phyloP scores from a whole-genome alignment of 345 rosid genomes.

The Hibiscus tridactylites region DNA sequence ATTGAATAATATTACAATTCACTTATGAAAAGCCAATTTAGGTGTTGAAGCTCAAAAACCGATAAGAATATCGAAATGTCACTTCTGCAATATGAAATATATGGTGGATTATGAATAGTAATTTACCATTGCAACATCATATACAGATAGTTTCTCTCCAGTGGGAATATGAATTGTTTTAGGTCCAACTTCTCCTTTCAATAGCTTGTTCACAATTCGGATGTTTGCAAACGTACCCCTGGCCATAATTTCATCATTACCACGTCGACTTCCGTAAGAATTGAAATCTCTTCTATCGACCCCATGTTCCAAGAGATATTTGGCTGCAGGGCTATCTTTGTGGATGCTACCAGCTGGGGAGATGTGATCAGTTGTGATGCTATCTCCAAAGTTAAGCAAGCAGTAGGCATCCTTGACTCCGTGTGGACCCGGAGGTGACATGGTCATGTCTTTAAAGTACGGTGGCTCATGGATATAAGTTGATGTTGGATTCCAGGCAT shows the following conservation, averaged over 20 bases:
- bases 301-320: slow-evolving; percentile 69
- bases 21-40: neutral
- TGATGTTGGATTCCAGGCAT: slow-evolving; percentile 77
- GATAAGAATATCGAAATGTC: neutral
- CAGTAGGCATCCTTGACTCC: slow-evolving; percentile 85
- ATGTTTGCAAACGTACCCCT: slow-evolving; percentile 85
- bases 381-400: slow-evolving; percentile 77
- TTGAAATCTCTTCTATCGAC: slow-evolving; percentile 78
- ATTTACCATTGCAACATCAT: slow-evolving; percentile 75
- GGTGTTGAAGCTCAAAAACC: neutral
- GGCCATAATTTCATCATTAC: slow-evolving; percentile 84
- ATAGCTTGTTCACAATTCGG: slow-evolving; percentile 64
- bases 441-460: slow-evolving; percentile 80
- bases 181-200: slow-evolving; percentile 89
- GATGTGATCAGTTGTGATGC: slow-evolving; percentile 90
- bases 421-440: slow-evolving; percentile 82
- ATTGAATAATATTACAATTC: neutral
- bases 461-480: slow-evolving; percentile 89
- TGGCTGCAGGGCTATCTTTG: slow-evolving; percentile 88
- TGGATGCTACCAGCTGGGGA: slow-evolving; percentile 95
- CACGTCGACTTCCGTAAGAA: slow-evolving; percentile 87
- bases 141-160: slow-evolving; percentile 75
- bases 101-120: slow-evolving; percentile 2
- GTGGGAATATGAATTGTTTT: slow-evolving; percentile 73
- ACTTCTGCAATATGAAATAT: neutral